Base-by-base conservation (phyloP, 495 filamentous ascomycete species). In the Annulohypoxylon stygium region DNA sequence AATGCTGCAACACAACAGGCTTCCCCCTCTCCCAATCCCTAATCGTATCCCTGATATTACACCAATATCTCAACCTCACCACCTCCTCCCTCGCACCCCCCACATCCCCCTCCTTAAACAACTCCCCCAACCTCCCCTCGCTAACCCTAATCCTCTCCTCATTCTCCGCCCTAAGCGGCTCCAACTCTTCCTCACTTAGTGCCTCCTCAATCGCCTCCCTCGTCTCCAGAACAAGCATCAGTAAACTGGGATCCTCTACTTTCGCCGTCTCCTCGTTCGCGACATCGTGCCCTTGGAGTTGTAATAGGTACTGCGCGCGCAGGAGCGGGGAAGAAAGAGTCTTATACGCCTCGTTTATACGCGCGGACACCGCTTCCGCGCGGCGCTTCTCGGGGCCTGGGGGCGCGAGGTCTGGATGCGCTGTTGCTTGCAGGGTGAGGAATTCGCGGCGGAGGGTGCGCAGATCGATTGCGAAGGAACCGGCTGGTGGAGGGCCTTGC, bases 161-260 rank as follows among this genome's bases (percentile, higher is more conserved):
- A 81, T 97, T 98, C 75, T 85, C 87, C 57, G 36, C 74, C 81
- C 85, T 86, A 80, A 97, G 43, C 50, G 75, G 82, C 65, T 81
- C 85, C 48, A 98, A 78, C 58, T 84, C 90, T 37, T 79, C 86
- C 83, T 95, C 93, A 3, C 75, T 79, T 70, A 86, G 80, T 12
- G 90, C 92, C 69, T 90, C 91, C 76, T 97, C 95, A 71, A 98
- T 93, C 66, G 84, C 84, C 86, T 98, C 95, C 71, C 93, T 82
- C 72, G 91, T 88, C 77, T 97, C 96, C 84, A 98, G 85, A 54
- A 99, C 95, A 78, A 93, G 88, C 91, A 92, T 91, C 78, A 98
- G 76, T 75, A 97, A 83, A 78, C 90, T 90, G 58, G 87, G 80
- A 70, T 93, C 90, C 39, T 93, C 91, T 1, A 92, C 85, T 67